phyloP scores from a whole-genome alignment of 148 eudicot species.

The Vaccinium macrocarpon region DNA sequence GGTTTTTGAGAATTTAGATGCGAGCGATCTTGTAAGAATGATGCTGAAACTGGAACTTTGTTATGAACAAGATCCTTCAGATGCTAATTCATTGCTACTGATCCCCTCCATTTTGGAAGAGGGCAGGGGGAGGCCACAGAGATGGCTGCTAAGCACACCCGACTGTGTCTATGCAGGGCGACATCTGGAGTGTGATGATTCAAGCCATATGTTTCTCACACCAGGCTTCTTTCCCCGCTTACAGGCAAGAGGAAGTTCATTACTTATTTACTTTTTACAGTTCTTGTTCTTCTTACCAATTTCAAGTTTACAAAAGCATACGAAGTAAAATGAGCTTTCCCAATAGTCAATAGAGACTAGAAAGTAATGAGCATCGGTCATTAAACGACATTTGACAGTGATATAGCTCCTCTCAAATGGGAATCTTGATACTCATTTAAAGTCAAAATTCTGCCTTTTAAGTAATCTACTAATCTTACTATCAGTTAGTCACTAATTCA shows the following conservation, averaged over 20 bases:
- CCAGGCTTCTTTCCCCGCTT: conserved; percentile 85
- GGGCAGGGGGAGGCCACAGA: conserved; percentile 64
- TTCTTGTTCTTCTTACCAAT: background rate
- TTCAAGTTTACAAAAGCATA: background rate
- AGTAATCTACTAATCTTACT: background rate
- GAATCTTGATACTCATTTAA: background rate
- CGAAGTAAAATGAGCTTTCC: background rate
- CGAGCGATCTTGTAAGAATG: conserved; percentile 61
- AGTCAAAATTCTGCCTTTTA: background rate
- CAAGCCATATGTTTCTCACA: conserved; percentile 73
- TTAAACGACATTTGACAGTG: background rate
- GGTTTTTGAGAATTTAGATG: conserved; percentile 59
- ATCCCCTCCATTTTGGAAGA: conserved; percentile 78
- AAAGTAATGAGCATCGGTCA: background rate
- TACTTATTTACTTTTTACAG: background rate
- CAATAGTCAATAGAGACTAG: background rate
- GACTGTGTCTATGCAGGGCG: conserved; percentile 72
- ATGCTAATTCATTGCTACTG: conserved; percentile 57
- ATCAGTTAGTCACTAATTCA: background rate
- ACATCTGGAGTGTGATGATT: conserved; percentile 85
- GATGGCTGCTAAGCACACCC: conserved; percentile 57
- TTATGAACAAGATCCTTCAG: conserved; percentile 63
- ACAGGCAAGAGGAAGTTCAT: conserved; percentile 54
- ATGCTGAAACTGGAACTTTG: conserved; percentile 84
- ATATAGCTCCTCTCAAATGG: background rate